A percentile compares a stretch with the other conserved stretches of the same genome.
phyloP scores from a whole-genome alignment of 148 eudicot genomes.

The Talinum fruticosum region DNA sequence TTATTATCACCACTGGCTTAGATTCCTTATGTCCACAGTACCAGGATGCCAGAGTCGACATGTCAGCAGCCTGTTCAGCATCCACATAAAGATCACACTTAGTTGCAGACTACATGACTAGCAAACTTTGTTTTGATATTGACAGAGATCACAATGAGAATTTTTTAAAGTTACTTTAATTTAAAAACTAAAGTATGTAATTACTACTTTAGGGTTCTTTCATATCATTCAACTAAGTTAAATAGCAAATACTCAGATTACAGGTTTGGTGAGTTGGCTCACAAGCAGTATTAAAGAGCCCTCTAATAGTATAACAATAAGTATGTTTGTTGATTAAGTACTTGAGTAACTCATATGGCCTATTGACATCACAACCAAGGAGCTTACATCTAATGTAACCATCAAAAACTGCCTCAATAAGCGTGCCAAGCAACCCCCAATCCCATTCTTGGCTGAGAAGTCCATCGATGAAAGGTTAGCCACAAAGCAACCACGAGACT shows the following conservation, averaged over 20 bases:
- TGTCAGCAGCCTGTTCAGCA: constrained; percentile 66
- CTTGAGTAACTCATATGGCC: neutral
- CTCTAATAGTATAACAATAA: neutral
- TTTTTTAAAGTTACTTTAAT: neutral
- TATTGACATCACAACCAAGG: neutral
- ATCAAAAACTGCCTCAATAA: constrained; percentile 57
- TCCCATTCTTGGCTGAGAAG: constrained; percentile 73
- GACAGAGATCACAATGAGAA: neutral
- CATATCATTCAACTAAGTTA: neutral
- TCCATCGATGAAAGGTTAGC: constrained; percentile 80
- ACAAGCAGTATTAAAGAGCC: neutral
- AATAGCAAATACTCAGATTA: neutral
- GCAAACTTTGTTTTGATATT: neutral
- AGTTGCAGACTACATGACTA: constrained; percentile 5
- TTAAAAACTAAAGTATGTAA: neutral
- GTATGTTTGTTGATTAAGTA: neutral
- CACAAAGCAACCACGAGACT: constrained; percentile 68
- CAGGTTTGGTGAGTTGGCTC: neutral
- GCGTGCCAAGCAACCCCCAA: constrained; percentile 74
- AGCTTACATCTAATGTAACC: constrained; percentile 62
- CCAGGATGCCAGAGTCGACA: constrained; percentile 85
- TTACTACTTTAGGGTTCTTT: neutral
- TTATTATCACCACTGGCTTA: constrained; percentile 69
- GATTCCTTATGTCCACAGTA: constrained; percentile 52
- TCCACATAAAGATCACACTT: constrained; percentile 12